Base-by-base conservation (phyloP, 1,284 basidiomycete genomes). In the Irpex rosettiformis region DNA sequence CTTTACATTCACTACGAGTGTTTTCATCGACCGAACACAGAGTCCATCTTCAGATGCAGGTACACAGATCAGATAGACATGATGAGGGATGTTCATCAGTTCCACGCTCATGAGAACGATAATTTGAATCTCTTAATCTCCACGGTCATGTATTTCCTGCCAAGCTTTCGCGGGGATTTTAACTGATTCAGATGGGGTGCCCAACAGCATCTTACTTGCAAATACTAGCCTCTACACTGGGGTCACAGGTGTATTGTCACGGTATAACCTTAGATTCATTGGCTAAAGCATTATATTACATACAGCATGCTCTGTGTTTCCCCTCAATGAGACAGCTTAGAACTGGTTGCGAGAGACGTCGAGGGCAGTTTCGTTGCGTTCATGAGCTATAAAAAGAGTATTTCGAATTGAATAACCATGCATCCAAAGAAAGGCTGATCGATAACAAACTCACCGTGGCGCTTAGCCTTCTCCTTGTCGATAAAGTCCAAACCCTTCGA, bases 391-490 rank as follows among this genome's bases (percentile, higher is more conserved):
- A 22, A 47, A 24, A 47, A 24, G 43, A 47, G 8, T 2, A 37
- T 37, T 37, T 11, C 33, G 33, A 47, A 24, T 21, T 47, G 13
- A 47, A 4, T 24, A 18, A 18, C 18, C 43, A 18, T 16, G 27
- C n/a, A 37, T 8, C 10, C 10, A 8, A 37, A 37, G 33, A 37
- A 3, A 40, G 25, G n/a, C 33, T n/a, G 37, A 16, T 22, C 49
- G 37, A 43, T 29, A 42, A 52, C 64, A 61, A n/a, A 55, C 68
- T 62, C 22, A 73, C 70, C 77, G 16, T 78, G 69, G 56, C 67
- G 69, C 71, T 80, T 79, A 45, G 79, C 78, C 69, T 74, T 72
- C 69, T 78, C 74, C 59, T 64, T 68, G 68, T 78, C 77, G 57
- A 79, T 48, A 62, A 68, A 76, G 68, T 79, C 76, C 51, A 78